phyloP scores from a whole-genome alignment of 805 yeast species.

The Grigorovia jiainica region DNA sequence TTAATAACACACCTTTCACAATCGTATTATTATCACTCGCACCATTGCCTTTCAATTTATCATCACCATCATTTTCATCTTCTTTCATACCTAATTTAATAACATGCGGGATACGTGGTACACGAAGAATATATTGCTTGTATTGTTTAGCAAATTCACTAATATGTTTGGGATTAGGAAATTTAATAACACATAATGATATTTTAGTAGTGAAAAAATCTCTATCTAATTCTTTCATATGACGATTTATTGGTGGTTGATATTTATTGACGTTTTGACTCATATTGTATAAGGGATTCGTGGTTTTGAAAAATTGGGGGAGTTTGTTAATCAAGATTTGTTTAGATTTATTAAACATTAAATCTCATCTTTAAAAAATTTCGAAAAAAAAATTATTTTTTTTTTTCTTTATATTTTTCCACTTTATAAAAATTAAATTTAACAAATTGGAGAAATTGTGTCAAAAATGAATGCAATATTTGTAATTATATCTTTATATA shows the following conservation, averaged over 20 bases:
- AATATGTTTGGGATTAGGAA: constrained; percentile 57
- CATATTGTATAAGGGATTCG: not conserved
- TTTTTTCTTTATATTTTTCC: too few relatives aligned
- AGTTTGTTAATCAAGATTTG: not conserved
- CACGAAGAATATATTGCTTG: constrained; percentile 50
- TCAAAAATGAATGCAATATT: too few relatives aligned
- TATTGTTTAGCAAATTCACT: constrained; percentile 52
- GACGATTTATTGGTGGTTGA: constrained; percentile 59
- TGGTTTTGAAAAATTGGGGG: too few relatives aligned
- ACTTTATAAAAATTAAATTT: too few relatives aligned
- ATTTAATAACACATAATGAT: constrained; percentile 54
- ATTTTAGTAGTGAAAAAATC: constrained; percentile 49
- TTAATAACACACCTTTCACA: constrained; percentile 43
- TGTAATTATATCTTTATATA: too few relatives aligned
- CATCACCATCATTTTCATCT: not conserved
- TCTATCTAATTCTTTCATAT: constrained; percentile 59
- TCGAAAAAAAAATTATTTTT: not conserved
- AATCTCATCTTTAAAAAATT: not conserved
- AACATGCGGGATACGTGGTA: constrained; percentile 66
- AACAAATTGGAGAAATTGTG: too few relatives aligned
- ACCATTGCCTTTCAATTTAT: too few relatives aligned
- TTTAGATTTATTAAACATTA: not conserved
- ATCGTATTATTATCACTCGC: constrained; percentile 24
- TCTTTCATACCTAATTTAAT: constrained; percentile 32
- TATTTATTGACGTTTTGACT: constrained; percentile 10